Conservation (phyloP, 148 eudicot genomes). For the Gaultheria prostrata region DNA sequence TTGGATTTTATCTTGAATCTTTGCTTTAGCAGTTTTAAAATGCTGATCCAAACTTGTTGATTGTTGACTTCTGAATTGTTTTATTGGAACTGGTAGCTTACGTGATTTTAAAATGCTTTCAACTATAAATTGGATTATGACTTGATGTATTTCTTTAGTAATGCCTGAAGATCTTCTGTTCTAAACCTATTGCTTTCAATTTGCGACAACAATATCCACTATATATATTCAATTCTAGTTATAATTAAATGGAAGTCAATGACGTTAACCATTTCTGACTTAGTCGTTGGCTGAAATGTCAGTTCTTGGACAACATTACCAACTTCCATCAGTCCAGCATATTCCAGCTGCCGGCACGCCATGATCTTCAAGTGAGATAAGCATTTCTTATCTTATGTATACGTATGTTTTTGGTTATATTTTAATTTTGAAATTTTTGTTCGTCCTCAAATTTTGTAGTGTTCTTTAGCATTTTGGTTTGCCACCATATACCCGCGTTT, state of each 20-base stretch:
- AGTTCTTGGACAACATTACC: conserved; percentile 3
- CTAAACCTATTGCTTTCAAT: neutral
- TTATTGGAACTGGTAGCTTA: neutral
- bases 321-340: conserved; percentile 8
- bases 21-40: neutral
- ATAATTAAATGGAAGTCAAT: neutral
- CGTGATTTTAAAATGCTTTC: neutral
- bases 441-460: neutral
- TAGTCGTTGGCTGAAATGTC: neutral
- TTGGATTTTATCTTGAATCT: neutral
- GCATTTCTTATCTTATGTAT: neutral
- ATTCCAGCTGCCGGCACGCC: conserved; percentile 15
- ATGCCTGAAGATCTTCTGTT: neutral
- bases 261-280: neutral
- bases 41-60: neutral
- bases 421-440: too few relatives aligned
- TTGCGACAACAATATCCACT: neutral
- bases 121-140: neutral
- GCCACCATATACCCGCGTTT: too few relatives aligned
- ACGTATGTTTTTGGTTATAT: too few relatives aligned
- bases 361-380: conserved; percentile 2
- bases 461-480: neutral
- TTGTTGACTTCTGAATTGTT: neutral
- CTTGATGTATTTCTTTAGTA: neutral
- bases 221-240: neutral